Conservation (phyloP, 73 alveolate species). For the Tetrahymena thermophila region DNA sequence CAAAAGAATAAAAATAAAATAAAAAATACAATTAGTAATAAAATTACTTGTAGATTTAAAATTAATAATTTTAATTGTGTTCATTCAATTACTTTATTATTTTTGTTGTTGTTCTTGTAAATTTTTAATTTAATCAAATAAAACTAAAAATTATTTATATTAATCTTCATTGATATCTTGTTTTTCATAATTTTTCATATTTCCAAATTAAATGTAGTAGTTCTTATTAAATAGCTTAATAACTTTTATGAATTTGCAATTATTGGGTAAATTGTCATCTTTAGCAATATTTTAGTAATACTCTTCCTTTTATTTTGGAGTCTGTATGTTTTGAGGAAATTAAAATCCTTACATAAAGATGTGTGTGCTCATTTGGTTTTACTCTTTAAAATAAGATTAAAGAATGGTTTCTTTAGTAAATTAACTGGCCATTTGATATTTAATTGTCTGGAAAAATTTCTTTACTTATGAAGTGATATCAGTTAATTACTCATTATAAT, state of each 20-base stretch:
- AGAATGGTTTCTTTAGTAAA: not conserved
- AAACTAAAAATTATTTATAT: too few species aligned
- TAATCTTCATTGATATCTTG: too few species aligned
- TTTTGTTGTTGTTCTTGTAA: too few species aligned
- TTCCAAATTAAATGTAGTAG: not conserved
- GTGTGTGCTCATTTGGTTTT: not conserved
- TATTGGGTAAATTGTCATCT: not conserved
- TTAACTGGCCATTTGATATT: not conserved
- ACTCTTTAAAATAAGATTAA: not conserved
- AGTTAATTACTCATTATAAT: not conserved
- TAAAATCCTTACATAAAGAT: not conserved
- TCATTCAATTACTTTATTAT: too few species aligned
- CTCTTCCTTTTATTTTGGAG: not conserved
- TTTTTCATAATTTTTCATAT: too few species aligned
- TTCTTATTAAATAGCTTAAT: too few species aligned
- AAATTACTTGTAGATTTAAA: too few species aligned
- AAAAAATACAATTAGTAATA: too few species aligned
- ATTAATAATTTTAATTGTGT: too few species aligned
- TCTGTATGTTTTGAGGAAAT: not conserved
- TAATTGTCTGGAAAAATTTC: not conserved
- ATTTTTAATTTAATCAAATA: not conserved
- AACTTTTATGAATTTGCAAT: too few species aligned
- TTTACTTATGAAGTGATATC: not conserved
- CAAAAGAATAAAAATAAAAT: too few species aligned
- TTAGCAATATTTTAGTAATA: too few species aligned